Base-by-base conservation (phyloP, 2,329 filamentous ascomycete genomes). In the Pseudocercospora fijiensis region DNA sequence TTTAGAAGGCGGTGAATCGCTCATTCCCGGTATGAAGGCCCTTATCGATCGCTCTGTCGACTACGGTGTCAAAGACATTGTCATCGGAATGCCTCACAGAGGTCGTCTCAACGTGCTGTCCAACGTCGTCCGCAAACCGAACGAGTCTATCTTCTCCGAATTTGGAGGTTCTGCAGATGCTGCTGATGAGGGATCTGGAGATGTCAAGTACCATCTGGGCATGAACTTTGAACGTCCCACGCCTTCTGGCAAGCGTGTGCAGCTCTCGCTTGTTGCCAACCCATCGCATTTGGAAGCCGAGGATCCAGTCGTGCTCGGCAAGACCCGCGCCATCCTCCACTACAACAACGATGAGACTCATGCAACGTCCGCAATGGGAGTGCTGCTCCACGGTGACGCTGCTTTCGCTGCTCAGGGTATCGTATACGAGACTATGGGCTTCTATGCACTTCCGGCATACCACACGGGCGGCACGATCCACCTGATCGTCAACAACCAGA, bases 191-290 rank as follows among this genome's bases (percentile, higher is more conserved):
- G 95, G 95, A 65, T 98, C 95, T 63, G 95, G 95, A 74, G 95
- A 99, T 78, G 95, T 99, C 80, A 99, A 99, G 82, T 99, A 99
- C 83, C 95, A 99, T 83, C 84, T 99, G 74, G 95, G 95, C 76
- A 99, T 99, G 95, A 99, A 99, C 84, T 99, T 99, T 72, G 95
- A 99, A 83, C 92, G 95, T 68, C 95, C 95, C 60, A 99, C 95
- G 9, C 95, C 95, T 64, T 98, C 94, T 49, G 95, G 95, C 73
- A 98, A 98, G 86, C 95, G 95, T 69, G 95, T 99, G n/a, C 95
- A 99, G 83, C 88, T 99, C 60, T 99, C 95, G 66, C 87, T 99
- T 57, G 95, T 99, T 65, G 95, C 95, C 81, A 99, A 99, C 80
- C 95, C 95, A 43, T 99, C 95, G 62, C 95, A 99, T 84, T 83